Conservation (phyloP, 2,329 filamentous ascomycete species). For the Hypoxylon sp. region DNA sequence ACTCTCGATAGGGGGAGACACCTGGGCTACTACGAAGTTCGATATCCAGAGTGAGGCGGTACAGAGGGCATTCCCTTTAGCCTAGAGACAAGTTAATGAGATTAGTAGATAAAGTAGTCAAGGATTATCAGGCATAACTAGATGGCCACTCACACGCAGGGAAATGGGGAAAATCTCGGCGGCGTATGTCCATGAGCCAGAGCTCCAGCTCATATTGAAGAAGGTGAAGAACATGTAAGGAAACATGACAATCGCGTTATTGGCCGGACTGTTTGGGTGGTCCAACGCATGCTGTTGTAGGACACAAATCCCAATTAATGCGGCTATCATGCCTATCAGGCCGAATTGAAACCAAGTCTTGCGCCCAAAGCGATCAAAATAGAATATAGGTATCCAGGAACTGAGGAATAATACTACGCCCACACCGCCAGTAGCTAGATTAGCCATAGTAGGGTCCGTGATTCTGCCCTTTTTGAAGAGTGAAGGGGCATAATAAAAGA, state of each 20-base stretch:
- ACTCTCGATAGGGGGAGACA: conserved; percentile 49
- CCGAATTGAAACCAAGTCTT: conserved; percentile 54
- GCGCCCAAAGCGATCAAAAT: conserved; percentile 52
- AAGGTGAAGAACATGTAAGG: conserved; percentile 53
- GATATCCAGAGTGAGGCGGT: conserved; percentile 53
- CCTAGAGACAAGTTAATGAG: conserved; percentile 37
- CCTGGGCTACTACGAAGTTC: conserved; percentile 49
- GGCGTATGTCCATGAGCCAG: conserved; percentile 53
- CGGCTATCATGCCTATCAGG: conserved; percentile 50
- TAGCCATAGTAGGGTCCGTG: conserved; percentile 48
- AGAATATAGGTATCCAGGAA: conserved; percentile 53
- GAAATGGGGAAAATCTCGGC: conserved; percentile 54
- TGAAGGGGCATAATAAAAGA: conserved; percentile 51
- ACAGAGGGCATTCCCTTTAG: conserved; percentile 53
- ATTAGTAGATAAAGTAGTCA: no score
- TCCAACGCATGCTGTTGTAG: conserved; percentile 50
- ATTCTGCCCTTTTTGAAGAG: conserved; percentile 51
- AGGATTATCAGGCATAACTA: conserved; percentile 2
- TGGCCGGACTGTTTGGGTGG: conserved; percentile 47
- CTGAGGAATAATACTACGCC: conserved; percentile 52
- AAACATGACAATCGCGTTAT: conserved; percentile 52
- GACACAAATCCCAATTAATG: conserved; percentile 50
- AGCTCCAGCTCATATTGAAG: conserved; percentile 54
- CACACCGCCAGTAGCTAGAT: conserved; percentile 51
- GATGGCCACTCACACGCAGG: conserved; percentile 45